These are phyloP conservation scores for Penicillium sp. DNA, from an alignment of 2,329 filamentous ascomycete species.

Conservation along the genomic window DNA sequence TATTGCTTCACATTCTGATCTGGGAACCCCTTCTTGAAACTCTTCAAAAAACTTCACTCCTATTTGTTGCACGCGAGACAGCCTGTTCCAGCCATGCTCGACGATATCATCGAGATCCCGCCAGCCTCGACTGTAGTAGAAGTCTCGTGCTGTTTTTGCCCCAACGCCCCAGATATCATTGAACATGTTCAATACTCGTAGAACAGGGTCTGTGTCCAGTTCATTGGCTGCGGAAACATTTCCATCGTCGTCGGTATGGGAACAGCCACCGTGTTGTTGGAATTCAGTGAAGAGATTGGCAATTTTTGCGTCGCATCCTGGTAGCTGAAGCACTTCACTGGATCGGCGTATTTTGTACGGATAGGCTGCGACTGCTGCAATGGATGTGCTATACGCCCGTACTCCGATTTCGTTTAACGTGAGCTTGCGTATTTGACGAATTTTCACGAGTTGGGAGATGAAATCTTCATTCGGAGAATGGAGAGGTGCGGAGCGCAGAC, in stretches of 20 bases:
- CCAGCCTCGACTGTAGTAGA: slow-evolving; percentile 78
- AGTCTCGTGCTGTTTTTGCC: slow-evolving; percentile 76
- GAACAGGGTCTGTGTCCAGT: slow-evolving; percentile 65
- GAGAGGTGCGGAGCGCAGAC: slow-evolving; percentile 74
- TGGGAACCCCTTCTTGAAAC: slow-evolving; percentile 71
- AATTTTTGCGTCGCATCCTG: slow-evolving; percentile 81
- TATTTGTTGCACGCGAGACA: slow-evolving; percentile 86
- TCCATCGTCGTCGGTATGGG: slow-evolving; percentile 50
- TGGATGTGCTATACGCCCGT: slow-evolving; percentile 83
- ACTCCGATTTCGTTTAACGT: slow-evolving; percentile 78
- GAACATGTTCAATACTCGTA: slow-evolving; percentile 71
- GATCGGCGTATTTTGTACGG: slow-evolving; percentile 60
- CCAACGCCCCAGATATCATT: slow-evolving; percentile 93
- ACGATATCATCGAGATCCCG: slow-evolving; percentile 83
- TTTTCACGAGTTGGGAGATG: slow-evolving; percentile 72
- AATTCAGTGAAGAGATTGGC: slow-evolving; percentile 79
- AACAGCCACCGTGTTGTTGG: slow-evolving; percentile 48
- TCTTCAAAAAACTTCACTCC: slow-evolving; percentile 94
- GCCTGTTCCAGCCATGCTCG: slow-evolving; percentile 74
- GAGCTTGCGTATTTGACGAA: slow-evolving; percentile 72
- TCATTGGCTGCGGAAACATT: slow-evolving; percentile 66
- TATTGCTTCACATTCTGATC: slow-evolving; percentile 74
- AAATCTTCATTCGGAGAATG: slow-evolving; percentile 75
- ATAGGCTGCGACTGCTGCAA: slow-evolving; percentile 82
- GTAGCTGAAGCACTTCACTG: slow-evolving; percentile 59